A percentile compares a stretch with the other conserved stretches of the same genome.
These are phyloP conservation scores for Trichoderma koningii DNA, from an alignment of 2,329 filamentous ascomycete species.

Conservation along the genomic window DNA sequence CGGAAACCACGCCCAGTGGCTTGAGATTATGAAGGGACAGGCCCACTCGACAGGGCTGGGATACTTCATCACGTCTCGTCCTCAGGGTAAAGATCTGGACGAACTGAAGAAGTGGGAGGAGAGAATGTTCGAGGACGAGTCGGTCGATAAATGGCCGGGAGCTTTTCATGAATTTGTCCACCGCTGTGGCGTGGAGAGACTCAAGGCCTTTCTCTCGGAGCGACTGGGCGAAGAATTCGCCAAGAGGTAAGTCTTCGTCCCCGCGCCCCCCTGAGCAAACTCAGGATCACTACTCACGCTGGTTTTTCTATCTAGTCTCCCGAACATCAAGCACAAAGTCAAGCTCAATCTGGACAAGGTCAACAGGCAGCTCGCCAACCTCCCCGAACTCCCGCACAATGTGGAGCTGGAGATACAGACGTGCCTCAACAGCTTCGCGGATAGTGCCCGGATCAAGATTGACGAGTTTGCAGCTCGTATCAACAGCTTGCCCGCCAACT, in stretches of 20 bases:
- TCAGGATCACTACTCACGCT: conserved; percentile 19
- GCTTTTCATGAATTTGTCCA: conserved; percentile 51
- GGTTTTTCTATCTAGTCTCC: conserved; percentile 42
- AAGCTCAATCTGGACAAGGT: conserved; percentile 54
- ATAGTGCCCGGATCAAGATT: conserved; percentile 54
- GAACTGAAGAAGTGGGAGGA: conserved; percentile 56
- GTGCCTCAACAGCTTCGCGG: conserved; percentile 60
- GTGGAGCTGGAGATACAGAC: conserved; percentile 66
- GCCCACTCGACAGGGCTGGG: conserved; percentile 69
- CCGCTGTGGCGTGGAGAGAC: conserved; percentile 55
- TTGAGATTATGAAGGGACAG: conserved; percentile 62
- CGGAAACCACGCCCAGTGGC: conserved; percentile 57
- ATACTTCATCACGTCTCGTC: conserved; percentile 76
- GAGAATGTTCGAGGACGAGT: conserved; percentile 50
- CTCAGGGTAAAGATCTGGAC: conserved; percentile 57
- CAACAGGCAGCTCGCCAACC: conserved; percentile 53
- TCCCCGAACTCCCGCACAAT: conserved; percentile 70
- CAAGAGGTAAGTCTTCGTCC: conserved; percentile 44
- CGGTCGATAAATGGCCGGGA: conserved; percentile 49
- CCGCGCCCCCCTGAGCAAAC: too few relatives aligned
- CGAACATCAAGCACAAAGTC: conserved; percentile 58
- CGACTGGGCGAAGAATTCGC: conserved; percentile 57
- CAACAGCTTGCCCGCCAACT: conserved; percentile 51
- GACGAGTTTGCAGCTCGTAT: conserved; percentile 50
- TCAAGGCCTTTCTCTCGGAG: conserved; percentile 55